Evolutionary conservation across 257 asterid genomes (phyloP).

Genomic region (Solanum sejunctum): DNA sequence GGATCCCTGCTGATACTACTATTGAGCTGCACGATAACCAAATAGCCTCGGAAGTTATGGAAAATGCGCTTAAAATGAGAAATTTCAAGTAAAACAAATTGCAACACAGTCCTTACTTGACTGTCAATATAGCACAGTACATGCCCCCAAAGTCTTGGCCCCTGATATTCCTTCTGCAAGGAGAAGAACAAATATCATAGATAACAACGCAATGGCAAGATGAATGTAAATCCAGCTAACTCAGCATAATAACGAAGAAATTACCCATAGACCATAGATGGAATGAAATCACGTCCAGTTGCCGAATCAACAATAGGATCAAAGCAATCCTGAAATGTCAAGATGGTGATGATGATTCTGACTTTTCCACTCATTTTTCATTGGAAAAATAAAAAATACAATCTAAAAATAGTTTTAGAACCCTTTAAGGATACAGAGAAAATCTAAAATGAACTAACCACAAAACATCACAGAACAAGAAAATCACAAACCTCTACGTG

Average conservation of each 20-base stretch:
- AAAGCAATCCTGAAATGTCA: slow-evolving; percentile 62
- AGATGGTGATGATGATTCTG: not conserved
- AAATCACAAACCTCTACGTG: not conserved
- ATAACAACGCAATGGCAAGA: not conserved
- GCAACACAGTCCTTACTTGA: slow-evolving; percentile 33
- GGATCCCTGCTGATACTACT: slow-evolving; percentile 86
- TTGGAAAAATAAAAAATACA: not conserved
- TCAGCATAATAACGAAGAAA: not conserved
- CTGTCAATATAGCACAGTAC: slow-evolving; percentile 84
- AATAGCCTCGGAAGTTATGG: not conserved
- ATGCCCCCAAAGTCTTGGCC: slow-evolving; percentile 96
- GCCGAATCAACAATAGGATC: slow-evolving; percentile 90
- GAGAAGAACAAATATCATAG: not conserved
- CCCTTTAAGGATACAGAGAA: not conserved
- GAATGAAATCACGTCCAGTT: slow-evolving; percentile 95
- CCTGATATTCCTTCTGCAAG: slow-evolving; percentile 78
- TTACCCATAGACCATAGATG: slow-evolving; percentile 95
- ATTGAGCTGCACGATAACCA: slow-evolving; percentile 53
- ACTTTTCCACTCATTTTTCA: not conserved
- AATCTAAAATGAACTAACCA: not conserved
- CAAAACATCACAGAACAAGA: not conserved
- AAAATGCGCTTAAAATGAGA: not conserved
- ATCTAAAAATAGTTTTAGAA: not conserved
- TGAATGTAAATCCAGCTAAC: not conserved
- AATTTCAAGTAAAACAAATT: not conserved